Evolutionary conservation across 164 flowering plant genomes (phyloP).

Genomic region (Pachysandra terminalis): DNA sequence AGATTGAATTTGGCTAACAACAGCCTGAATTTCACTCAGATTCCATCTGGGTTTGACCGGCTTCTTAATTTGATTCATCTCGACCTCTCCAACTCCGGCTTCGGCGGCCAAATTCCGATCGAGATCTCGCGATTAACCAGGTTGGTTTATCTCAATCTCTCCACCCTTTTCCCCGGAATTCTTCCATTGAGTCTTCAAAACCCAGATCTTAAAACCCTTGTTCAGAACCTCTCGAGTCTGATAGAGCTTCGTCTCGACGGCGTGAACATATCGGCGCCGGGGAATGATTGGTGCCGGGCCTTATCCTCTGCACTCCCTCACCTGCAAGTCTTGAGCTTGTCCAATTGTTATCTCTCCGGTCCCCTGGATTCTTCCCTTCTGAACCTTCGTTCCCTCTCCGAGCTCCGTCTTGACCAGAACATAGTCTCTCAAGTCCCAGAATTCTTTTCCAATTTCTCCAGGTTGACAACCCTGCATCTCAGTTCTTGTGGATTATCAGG

Average conservation of each 20-base stretch:
- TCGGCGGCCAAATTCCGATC: slow-evolving; percentile 40
- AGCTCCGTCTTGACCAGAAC: slow-evolving; percentile 12
- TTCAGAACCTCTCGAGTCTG: slow-evolving; percentile 27
- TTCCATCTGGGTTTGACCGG: slow-evolving; percentile 32
- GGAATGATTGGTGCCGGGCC: slow-evolving; percentile 31
- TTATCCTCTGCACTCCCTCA: slow-evolving; percentile 36
- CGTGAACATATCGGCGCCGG: slow-evolving; percentile 22
- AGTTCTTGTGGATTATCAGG: slow-evolving; percentile 17
- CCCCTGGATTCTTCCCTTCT: slow-evolving; percentile 26
- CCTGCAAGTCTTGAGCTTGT: slow-evolving; percentile 35
- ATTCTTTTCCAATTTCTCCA: slow-evolving; percentile 17
- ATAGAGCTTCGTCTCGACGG: slow-evolving; percentile 30
- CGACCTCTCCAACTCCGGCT: slow-evolving; percentile 47
- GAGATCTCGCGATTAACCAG: slow-evolving; percentile 26
- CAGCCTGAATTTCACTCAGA: slow-evolving; percentile 18
- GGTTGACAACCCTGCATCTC: slow-evolving; percentile 22
- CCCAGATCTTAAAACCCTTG: slow-evolving; percentile 24
- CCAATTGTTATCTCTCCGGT: slow-evolving; percentile 29
- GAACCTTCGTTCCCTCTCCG: slow-evolving; percentile 20
- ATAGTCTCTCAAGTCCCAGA: slow-evolving; percentile 23
- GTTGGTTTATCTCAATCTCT: slow-evolving; percentile 35
- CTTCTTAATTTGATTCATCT: slow-evolving; percentile 33
- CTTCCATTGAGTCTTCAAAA: slow-evolving; percentile 21
- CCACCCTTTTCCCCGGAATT: background rate
- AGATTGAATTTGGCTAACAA: slow-evolving; percentile 37